phyloP scores from a whole-genome alignment of 352 stramenopile species.

The Globisporangium heterothallicum region DNA sequence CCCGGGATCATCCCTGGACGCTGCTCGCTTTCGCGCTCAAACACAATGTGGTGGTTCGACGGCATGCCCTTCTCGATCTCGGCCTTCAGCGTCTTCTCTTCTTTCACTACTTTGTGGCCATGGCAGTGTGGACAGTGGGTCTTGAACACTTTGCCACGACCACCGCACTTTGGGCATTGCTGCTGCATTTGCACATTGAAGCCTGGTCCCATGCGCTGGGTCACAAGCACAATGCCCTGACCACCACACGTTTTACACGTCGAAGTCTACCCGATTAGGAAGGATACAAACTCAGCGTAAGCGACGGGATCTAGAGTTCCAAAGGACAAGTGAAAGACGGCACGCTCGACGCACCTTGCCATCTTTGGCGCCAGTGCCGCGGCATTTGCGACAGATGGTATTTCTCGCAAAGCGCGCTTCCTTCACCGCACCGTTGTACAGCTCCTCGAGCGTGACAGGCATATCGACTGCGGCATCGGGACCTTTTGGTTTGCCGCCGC shows the following conservation, averaged over 20 bases:
- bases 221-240: slow-evolving; percentile 65
- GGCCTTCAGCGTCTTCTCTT: slow-evolving; percentile 75
- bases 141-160: slow-evolving; percentile 93
- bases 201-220: slow-evolving; percentile 77
- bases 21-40: slow-evolving; percentile 83
- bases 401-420: slow-evolving; percentile 61
- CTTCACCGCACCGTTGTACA: slow-evolving; percentile 83
- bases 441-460: slow-evolving; percentile 74
- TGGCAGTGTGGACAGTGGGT: slow-evolving; percentile 90
- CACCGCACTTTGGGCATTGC: slow-evolving; percentile 72
- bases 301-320: no score
- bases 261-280: slow-evolving; percentile 28
- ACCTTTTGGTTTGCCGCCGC: slow-evolving; percentile 58
- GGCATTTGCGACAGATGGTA: slow-evolving; percentile 83
- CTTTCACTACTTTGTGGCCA: slow-evolving; percentile 74
- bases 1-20: slow-evolving; percentile 84
- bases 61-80: slow-evolving; percentile 82
- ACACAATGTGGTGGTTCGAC: slow-evolving; percentile 80
- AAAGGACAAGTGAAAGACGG: neutral
- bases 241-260: slow-evolving; percentile 72
- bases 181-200: slow-evolving; percentile 91
- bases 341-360: slow-evolving; percentile 38
- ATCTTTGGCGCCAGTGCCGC: slow-evolving; percentile 75
- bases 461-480: slow-evolving; percentile 74
- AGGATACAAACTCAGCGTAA: no score